These are phyloP conservation scores for Penicillium sp. DNA, from an alignment of 2,329 filamentous ascomycete species.

Conservation along the genomic window DNA sequence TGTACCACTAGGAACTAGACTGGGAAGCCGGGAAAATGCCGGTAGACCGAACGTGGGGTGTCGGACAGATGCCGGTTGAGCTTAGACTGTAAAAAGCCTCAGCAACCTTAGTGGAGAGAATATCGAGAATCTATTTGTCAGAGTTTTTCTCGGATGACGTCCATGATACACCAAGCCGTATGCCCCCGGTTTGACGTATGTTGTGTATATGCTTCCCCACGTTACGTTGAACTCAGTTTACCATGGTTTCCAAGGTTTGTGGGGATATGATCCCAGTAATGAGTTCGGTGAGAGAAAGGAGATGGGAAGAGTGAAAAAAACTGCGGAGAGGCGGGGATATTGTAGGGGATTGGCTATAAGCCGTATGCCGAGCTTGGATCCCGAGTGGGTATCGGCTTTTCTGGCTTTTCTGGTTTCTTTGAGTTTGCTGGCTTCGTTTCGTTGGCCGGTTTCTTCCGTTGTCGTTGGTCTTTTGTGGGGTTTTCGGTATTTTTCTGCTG, in stretches of 20 bases:
- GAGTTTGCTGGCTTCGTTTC: background rate
- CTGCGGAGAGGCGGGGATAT: slow-evolving; percentile 7
- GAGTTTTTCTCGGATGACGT: background rate
- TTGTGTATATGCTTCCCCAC: background rate
- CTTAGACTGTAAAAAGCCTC: background rate
- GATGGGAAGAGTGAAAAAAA: background rate
- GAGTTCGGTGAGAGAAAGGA: slow-evolving; percentile 5
- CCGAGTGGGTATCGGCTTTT: background rate
- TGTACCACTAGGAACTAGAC: background rate
- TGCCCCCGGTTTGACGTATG: background rate
- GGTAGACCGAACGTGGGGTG: slow-evolving; percentile 6
- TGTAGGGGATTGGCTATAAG: background rate
- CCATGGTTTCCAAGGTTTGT: background rate
- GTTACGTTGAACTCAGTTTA: background rate
- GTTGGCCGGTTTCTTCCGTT: slow-evolving; percentile 1
- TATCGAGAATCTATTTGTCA: slow-evolving; percentile 3
- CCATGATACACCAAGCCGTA: background rate
- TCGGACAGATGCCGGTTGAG: background rate
- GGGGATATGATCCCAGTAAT: slow-evolving; percentile 2
- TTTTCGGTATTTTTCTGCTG: background rate
- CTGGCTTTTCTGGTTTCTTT: background rate
- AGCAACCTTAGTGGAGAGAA: background rate
- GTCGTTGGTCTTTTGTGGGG: background rate
- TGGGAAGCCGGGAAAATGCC: background rate
- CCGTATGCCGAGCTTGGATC: background rate